phyloP scores from a whole-genome alignment of 148 eudicot species.

The Chenopodium berlandieri region DNA sequence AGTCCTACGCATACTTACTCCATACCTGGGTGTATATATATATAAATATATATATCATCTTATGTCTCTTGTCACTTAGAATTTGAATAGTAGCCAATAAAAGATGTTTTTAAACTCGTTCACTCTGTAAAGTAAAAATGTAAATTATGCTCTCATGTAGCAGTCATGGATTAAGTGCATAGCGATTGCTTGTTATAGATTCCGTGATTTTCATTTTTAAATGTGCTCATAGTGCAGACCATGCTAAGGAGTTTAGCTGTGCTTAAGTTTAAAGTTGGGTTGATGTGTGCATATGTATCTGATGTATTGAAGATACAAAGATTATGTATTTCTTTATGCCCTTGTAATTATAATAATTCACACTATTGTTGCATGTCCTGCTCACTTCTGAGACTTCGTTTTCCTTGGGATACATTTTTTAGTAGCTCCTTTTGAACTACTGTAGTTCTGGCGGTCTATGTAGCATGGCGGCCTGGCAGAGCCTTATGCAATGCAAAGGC shows the following conservation, averaged over 20 bases:
- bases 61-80: not conserved
- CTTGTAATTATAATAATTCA: not conserved
- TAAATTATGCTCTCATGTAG: too few species aligned
- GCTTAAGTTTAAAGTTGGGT: not conserved
- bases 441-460: not conserved
- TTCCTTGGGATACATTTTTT: too few species aligned
- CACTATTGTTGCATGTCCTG: not conserved
- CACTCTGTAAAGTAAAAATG: not conserved
- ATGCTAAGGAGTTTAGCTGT: not conserved
- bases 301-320: not conserved
- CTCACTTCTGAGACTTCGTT: not conserved
- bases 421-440: not conserved
- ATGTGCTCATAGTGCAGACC: not conserved
- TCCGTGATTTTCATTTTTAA: too few species aligned
- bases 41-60: too few species aligned
- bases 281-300: not conserved
- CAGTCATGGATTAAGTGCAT: too few species aligned
- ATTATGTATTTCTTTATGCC: too few species aligned
- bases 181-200: too few species aligned
- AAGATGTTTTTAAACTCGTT: not conserved
- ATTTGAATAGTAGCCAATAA: not conserved
- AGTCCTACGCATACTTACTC: too few species aligned
- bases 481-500: not conserved
- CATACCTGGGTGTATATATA: too few species aligned
- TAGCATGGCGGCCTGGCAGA: too few species aligned